phyloP scores from a whole-genome alignment of 441 rosid genomes.

The Arabidopsis lyrata region DNA sequence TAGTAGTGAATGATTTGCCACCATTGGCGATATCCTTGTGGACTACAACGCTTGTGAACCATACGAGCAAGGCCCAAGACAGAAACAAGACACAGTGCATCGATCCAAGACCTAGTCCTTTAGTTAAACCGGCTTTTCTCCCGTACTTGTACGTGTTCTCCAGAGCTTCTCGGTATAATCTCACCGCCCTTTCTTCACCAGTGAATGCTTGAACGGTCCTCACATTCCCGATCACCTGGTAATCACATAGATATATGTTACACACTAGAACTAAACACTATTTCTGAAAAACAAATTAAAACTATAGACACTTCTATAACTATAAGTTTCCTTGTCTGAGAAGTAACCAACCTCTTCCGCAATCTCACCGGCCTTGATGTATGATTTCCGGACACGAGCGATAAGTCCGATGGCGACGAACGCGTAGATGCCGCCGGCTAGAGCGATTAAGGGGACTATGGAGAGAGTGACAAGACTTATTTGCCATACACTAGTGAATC shows the following conservation, averaged over 20 bases:
- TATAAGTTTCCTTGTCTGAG: neutral
- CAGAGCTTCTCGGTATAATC: conserved; percentile 69
- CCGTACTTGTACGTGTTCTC: conserved; percentile 76
- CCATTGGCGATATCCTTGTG: conserved; percentile 87
- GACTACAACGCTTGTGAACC: conserved; percentile 89
- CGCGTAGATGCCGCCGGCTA: conserved; percentile 94
- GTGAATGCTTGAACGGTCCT: conserved; percentile 97
- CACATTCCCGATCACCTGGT: conserved; percentile 89
- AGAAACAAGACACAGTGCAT: conserved; percentile 83
- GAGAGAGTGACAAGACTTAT: conserved; percentile 93
- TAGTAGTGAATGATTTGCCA: conserved; percentile 96
- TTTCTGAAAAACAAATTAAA: neutral
- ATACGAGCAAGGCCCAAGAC: conserved; percentile 96
- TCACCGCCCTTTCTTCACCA: conserved; percentile 89
- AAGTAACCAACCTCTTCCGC: conserved; percentile 84
- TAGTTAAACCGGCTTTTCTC: conserved; percentile 81
- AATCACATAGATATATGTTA: neutral
- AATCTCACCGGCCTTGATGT: conserved; percentile 93
- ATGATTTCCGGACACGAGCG: conserved; percentile 78
- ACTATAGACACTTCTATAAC: neutral
- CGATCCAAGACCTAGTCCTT: conserved; percentile 91
- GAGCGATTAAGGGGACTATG: conserved; percentile 89
- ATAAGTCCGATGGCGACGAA: conserved; percentile 87
- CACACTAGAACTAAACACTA: neutral
- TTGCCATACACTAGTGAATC: conserved; percentile 90